Percentiles rank a stretch among this genome's conserved stretches.
Conservation (phyloP, 345 rosid species). For the Populus ilicifolia region DNA sequence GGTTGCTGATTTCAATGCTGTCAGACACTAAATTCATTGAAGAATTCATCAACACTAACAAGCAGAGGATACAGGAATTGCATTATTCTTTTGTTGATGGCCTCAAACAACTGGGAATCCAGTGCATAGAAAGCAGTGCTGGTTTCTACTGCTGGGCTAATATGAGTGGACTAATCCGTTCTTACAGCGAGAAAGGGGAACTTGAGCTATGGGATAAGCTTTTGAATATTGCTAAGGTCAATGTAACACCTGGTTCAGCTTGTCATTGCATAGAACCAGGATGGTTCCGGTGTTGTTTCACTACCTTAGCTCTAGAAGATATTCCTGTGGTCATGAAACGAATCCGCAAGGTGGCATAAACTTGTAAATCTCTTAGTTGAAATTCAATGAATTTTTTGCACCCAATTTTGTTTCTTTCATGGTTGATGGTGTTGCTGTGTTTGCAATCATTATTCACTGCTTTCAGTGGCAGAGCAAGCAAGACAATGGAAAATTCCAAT, state of each 20-base stretch:
- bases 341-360: constrained; percentile 48
- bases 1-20: constrained; percentile 68
- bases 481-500: constrained; percentile 5
- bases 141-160: constrained; percentile 91
- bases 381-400: constrained; percentile 2
- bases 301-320: constrained; percentile 57
- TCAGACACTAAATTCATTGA: constrained; percentile 57
- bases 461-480: constrained; percentile 3
- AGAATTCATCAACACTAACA: constrained; percentile 54
- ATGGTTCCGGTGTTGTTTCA: constrained; percentile 91
- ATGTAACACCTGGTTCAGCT: constrained; percentile 81
- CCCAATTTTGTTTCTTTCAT: neutral
- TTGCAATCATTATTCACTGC: neutral
- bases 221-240: constrained; percentile 67
- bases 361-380: constrained; percentile 37
- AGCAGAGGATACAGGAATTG: constrained; percentile 48
- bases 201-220: constrained; percentile 76
- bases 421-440: neutral
- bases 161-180: constrained; percentile 64
- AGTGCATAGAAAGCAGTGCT: constrained; percentile 56
- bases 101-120: constrained; percentile 53
- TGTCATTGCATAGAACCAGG: constrained; percentile 95
- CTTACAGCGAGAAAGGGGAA: constrained; percentile 82
- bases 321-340: constrained; percentile 58
- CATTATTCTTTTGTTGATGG: constrained; percentile 54